Percentiles rank a stretch among this genome's conserved stretches.
These are phyloP conservation scores for Bidens hawaiensis DNA, from an alignment of 140 eudicot species.

Conservation along the genomic window DNA sequence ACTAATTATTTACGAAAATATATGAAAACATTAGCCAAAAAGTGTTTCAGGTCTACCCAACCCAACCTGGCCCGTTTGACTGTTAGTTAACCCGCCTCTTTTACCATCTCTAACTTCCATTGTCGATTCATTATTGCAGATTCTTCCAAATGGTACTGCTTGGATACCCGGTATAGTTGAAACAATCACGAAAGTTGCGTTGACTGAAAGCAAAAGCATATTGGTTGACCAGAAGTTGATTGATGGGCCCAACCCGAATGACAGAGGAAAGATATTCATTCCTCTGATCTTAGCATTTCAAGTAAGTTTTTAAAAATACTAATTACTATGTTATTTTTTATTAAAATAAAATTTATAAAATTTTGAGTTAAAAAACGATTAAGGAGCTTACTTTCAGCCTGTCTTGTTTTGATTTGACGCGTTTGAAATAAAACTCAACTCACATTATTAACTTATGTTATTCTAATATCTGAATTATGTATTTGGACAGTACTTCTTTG, in stretches of 20 bases:
- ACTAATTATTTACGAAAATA: background rate
- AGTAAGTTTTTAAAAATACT: slow-evolving; percentile 56
- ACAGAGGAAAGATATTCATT: slow-evolving; percentile 55
- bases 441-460: background rate
- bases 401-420: background rate
- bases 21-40: background rate
- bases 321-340: too few species aligned
- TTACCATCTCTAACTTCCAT: background rate
- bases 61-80: background rate
- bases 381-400: background rate
- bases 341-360: background rate
- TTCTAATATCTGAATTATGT: background rate
- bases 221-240: slow-evolving; percentile 79
- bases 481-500: slow-evolving; percentile 24
- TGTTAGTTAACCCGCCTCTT: background rate
- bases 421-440: background rate
- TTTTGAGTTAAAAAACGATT: background rate
- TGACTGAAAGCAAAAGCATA: slow-evolving; percentile 57
- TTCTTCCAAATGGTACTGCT: slow-evolving; percentile 76
- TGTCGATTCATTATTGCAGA: slow-evolving; percentile 29
- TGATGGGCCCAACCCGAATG: slow-evolving; percentile 88
- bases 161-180: slow-evolving; percentile 81
- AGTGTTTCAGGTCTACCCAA: background rate
- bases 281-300: slow-evolving; percentile 63
- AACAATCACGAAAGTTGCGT: slow-evolving; percentile 59